Percentiles rank a stretch among this genome's conserved stretches.
These are phyloP conservation scores for Trichoderma asperelloides DNA, from an alignment of 495 filamentous ascomycete genomes.

Conservation along the genomic window DNA sequence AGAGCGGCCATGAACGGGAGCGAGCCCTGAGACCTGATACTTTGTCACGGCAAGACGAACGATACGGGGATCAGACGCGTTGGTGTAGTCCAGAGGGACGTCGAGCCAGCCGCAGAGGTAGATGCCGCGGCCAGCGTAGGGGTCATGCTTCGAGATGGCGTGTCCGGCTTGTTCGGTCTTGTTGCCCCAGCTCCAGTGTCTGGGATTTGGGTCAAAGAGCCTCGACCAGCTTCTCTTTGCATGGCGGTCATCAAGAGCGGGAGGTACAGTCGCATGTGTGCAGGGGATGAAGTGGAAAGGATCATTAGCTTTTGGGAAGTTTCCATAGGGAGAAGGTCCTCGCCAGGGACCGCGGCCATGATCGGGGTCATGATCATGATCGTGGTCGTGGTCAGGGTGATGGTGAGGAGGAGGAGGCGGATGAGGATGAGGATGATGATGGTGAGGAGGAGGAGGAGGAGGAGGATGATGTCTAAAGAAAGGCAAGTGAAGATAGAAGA, in stretches of 20 bases:
- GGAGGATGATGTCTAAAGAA: background rate
- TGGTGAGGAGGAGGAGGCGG: background rate
- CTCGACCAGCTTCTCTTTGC: constrained; percentile 27
- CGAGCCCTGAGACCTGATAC: constrained; percentile 35
- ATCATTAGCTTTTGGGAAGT: constrained; percentile 28
- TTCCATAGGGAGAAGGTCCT: constrained; percentile 25
- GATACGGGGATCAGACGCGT: constrained; percentile 31
- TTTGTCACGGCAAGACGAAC: constrained; percentile 36
- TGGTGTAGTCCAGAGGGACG: constrained; percentile 38
- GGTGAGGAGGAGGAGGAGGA: background rate
- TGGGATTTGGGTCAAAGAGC: constrained; percentile 33
- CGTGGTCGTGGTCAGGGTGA: background rate
- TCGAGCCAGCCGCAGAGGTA: constrained; percentile 39
- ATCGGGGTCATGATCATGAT: background rate
- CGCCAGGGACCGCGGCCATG: background rate
- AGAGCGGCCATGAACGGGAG: constrained; percentile 13
- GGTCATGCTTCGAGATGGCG: constrained; percentile 12
- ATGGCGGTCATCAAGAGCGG: constrained; percentile 26
- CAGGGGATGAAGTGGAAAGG: constrained; percentile 36
- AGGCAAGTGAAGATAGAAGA: background rate
- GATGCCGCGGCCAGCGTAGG: constrained; percentile 32
- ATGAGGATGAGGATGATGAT: background rate
- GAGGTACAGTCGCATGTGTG: constrained; percentile 27
- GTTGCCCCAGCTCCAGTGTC: constrained; percentile 34
- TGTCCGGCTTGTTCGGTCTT: constrained; percentile 8